Base-by-base conservation (phyloP, 2,329 filamentous ascomycete species). In the Colletotrichum paranaense region DNA sequence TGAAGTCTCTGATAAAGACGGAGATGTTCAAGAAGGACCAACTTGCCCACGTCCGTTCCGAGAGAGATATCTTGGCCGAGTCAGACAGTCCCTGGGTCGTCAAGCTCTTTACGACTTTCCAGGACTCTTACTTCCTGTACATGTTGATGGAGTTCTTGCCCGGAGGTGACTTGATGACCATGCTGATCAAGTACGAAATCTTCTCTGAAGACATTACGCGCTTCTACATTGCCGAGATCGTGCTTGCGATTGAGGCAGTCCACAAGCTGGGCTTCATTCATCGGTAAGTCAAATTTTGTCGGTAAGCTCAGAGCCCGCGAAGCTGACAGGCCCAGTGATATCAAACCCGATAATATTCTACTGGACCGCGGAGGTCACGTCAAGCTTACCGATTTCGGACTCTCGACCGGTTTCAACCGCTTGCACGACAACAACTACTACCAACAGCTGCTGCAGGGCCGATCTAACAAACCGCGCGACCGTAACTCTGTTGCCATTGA, bases 1-100 rank as follows among this genome's bases (percentile, higher is more conserved):
- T 99, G 88, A 99, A 99, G 87, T 98, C 96, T 58, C 88, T 99
- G 77, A 95, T 99, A 84, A 99, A 99, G 88, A 95, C 95, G 62
- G 97, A 99, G 84, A 99, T 99, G 97, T 98, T 98, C 87, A 98
- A 98, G 86, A 98, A 98, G 85, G 97, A 99, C 81, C 97, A 99
- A 83, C 87, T 99, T 74, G 97, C 97, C 22, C 97, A 99, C 85
- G 97, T 99, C 74, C 95, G 97, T 76, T 95, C 97, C 66, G 97
- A 99, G 86, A 92, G 97, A 88, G 97, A 99, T 82, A 98, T 99
- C 78, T 88, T 99, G 76, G 97, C 97, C 75, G 97, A 99, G 83
- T 97, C 96, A n/a, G 97, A 99, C 88, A 98, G 97, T 81, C 96
- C 97, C 5, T 99, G 97, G 97, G 94, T 99, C 19, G 97, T 99